Evolutionary conservation across 2,329 filamentous ascomycete species (phyloP).

Genomic region (Coleophoma crateriformis): DNA sequence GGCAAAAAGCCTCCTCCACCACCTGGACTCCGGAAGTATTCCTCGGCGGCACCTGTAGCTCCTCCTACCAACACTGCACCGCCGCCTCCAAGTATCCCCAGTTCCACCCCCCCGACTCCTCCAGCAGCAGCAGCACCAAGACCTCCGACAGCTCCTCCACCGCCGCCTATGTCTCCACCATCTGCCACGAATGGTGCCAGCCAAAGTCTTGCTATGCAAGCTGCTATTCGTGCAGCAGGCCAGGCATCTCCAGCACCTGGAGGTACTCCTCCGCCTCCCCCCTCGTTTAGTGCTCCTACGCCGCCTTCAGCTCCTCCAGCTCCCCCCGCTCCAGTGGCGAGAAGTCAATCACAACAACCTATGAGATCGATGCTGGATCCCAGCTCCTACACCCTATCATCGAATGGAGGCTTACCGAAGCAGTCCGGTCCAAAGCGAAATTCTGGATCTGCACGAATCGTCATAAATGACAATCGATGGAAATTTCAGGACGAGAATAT

Average conservation of each 20-base stretch:
- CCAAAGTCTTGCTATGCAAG: constrained; percentile 37
- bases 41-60: constrained; percentile 29
- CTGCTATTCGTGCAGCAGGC: constrained; percentile 37
- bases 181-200: constrained; percentile 16
- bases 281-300: constrained; percentile 24
- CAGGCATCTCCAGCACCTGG: constrained; percentile 34
- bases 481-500: constrained; percentile 78
- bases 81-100: constrained; percentile 20
- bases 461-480: constrained; percentile 76
- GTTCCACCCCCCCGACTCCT: constrained; percentile 17
- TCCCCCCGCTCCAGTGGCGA: constrained; percentile 33
- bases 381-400: constrained; percentile 67
- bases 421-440: constrained; percentile 40
- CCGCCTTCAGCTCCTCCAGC: constrained; percentile 33
- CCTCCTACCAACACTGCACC: constrained; percentile 28
- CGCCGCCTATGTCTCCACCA: constrained; percentile 29
- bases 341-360: constrained; percentile 33
- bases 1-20: constrained; percentile 69
- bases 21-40: constrained; percentile 54
- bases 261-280: constrained; percentile 26
- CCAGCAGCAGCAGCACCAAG: constrained; percentile 28
- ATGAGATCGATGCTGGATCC: constrained; percentile 65
- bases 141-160: constrained; percentile 29
- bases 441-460: constrained; percentile 36
- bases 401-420: constrained; percentile 49